A percentile compares a stretch with the other conserved stretches of the same genome.
Conservation (phyloP, 148 eudicot genomes). For the Rhododendron simsii region DNA sequence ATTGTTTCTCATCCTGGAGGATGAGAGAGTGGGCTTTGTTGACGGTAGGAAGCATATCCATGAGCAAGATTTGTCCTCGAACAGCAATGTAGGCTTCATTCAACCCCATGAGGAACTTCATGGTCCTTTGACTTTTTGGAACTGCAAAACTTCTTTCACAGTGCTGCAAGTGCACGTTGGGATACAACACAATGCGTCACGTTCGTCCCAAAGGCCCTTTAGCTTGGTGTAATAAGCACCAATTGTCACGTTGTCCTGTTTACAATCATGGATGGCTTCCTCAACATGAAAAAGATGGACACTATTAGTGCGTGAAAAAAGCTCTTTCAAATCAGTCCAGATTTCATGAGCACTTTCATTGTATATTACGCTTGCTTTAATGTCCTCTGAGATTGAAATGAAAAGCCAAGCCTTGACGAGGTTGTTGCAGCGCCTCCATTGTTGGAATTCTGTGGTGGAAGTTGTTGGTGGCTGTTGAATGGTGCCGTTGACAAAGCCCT, state of each 20-base stretch:
- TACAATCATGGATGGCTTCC: constrained; percentile 5
- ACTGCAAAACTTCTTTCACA: background rate
- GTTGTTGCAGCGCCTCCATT: too few relatives aligned
- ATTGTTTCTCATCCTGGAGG: background rate
- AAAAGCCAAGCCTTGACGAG: too few relatives aligned
- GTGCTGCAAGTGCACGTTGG: background rate
- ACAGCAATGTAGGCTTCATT: background rate
- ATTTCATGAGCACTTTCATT: background rate
- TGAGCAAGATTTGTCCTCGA: constrained; percentile 1
- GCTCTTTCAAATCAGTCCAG: background rate
- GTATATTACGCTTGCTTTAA: too few relatives aligned
- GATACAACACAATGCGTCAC: background rate
- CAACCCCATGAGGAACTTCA: background rate
- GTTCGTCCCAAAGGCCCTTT: constrained; percentile 1
- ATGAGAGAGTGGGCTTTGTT: constrained; percentile 4
- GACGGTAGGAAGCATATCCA: background rate
- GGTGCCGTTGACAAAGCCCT: background rate
- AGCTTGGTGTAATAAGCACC: constrained; percentile 10
- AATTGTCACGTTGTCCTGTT: constrained; percentile 5
- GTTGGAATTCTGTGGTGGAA: too few relatives aligned
- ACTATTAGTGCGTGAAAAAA: background rate
- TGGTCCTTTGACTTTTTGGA: background rate
- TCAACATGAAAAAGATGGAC: constrained; percentile 11
- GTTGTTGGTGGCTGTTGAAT: background rate
- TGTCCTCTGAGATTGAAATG: too few relatives aligned